Conservation (phyloP, 805 yeast species). For the Suhomyces sp. region DNA sequence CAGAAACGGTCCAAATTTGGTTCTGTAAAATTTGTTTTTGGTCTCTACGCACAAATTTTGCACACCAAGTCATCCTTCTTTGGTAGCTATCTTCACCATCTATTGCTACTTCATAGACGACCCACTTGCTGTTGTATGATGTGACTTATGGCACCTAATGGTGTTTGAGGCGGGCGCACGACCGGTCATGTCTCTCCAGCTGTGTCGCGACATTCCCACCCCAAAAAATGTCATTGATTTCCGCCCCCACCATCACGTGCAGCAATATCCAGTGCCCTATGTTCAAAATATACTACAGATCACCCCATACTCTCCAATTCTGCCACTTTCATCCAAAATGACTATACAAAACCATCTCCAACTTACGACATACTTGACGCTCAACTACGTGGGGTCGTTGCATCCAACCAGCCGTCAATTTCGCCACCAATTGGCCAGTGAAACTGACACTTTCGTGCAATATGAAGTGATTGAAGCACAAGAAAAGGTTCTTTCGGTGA, state of each 20-base stretch:
- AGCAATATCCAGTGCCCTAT: too few relatives aligned
- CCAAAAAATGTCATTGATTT: neutral
- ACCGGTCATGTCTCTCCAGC: neutral
- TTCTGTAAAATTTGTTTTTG: too few relatives aligned
- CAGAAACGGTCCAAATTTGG: too few relatives aligned
- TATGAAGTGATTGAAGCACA: conserved; percentile 8
- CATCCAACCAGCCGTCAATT: conserved; percentile 10
- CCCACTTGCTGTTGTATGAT: too few relatives aligned
- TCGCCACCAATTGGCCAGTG: conserved; percentile 5
- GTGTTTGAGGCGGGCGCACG: neutral
- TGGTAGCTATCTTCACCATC: too few relatives aligned
- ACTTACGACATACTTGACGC: conserved; percentile 21
- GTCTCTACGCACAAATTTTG: too few relatives aligned
- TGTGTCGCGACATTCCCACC: neutral
- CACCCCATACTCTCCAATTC: too few relatives aligned
- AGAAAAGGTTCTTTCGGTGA: conserved; percentile 9
- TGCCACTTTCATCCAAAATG: too few relatives aligned
- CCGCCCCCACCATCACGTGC: neutral
- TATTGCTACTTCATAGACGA: too few relatives aligned
- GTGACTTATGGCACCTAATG: neutral
- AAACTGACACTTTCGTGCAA: conserved; percentile 14
- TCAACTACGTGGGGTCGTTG: conserved; percentile 18
- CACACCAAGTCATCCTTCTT: too few relatives aligned
- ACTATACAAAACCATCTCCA: conserved; percentile 17
- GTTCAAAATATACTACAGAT: too few relatives aligned